Evolutionary conservation across 768 basidiomycete species (phyloP).

Genomic region (Udeniomyces megalosporus): DNA sequence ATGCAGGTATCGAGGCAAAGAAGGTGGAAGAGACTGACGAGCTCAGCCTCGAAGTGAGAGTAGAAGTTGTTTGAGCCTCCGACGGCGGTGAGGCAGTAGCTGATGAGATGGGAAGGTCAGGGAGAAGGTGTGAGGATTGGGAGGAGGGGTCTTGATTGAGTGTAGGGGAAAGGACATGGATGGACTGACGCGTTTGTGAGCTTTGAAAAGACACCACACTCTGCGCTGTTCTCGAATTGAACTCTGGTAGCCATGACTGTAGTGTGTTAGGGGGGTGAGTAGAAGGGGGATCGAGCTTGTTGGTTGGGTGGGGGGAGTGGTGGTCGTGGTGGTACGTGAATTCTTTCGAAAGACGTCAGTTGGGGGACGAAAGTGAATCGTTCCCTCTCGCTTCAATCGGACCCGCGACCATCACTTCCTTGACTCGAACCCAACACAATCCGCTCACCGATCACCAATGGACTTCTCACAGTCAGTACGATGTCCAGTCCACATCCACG

Average conservation of each 20-base stretch:
- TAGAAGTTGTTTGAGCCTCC: constrained; percentile 85
- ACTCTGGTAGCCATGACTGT: neutral
- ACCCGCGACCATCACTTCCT: neutral
- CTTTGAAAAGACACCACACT: constrained; percentile 76
- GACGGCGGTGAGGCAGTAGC: constrained; percentile 85
- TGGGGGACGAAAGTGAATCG: too few species aligned
- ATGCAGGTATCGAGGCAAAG: too few species aligned
- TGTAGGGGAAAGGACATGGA: too few species aligned
- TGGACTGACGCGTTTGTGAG: constrained; percentile 56
- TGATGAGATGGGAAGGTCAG: constrained; percentile 22
- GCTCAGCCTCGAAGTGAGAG: constrained; percentile 74
- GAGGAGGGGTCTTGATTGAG: too few species aligned
- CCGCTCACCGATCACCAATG: constrained; percentile 35
- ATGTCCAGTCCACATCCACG: neutral
- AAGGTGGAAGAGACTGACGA: constrained; percentile 25
- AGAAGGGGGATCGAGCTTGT: too few species aligned
- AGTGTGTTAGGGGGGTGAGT: neutral
- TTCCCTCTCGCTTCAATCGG: too few species aligned
- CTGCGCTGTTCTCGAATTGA: constrained; percentile 3
- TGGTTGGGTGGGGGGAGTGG: too few species aligned
- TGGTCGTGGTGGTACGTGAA: too few species aligned
- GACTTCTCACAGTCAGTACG: constrained; percentile 52
- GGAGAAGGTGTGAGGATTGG: too few species aligned
- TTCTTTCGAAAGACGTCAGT: too few species aligned
- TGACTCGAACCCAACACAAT: neutral